A percentile compares a stretch with the other conserved stretches of the same genome.
phyloP scores from a whole-genome alignment of 208 protist species.

The Angomonas desouzai region DNA sequence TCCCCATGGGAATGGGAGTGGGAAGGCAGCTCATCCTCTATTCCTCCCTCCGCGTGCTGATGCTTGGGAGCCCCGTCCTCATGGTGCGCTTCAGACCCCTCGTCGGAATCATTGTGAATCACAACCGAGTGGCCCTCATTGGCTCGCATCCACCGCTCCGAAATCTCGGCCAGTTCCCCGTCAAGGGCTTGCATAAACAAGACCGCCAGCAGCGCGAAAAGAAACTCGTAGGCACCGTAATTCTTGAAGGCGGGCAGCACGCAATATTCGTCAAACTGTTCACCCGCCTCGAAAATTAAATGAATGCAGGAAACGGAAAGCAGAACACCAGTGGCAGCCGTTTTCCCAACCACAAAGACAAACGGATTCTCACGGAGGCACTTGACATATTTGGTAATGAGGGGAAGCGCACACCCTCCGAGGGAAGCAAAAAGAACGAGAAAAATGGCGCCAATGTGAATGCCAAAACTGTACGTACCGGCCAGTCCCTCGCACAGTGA shows the following conservation, averaged over 20 bases:
- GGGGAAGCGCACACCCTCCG: slow-evolving; percentile 36
- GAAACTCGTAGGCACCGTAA: slow-evolving; percentile 43
- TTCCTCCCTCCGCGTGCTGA: not conserved
- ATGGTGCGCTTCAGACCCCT: not conserved
- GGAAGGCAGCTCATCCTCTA: not conserved
- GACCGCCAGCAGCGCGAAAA: slow-evolving; percentile 49
- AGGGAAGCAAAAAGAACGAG: slow-evolving; percentile 42
- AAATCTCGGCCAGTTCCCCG: slow-evolving; percentile 30
- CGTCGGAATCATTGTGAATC: not conserved
- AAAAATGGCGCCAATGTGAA: slow-evolving; percentile 44
- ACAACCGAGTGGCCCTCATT: not conserved
- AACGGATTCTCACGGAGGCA: slow-evolving; percentile 36
- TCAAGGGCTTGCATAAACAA: slow-evolving; percentile 60
- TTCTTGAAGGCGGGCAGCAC: slow-evolving; percentile 21
- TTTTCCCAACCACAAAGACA: slow-evolving; percentile 44
- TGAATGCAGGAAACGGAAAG: slow-evolving; percentile 50
- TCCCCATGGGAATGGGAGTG: slow-evolving; percentile 6
- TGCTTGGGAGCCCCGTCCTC: not conserved
- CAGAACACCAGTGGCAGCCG: slow-evolving; percentile 50
- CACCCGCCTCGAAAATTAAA: slow-evolving; percentile 43
- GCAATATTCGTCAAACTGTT: slow-evolving; percentile 36
- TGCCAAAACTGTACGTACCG: slow-evolving; percentile 33
- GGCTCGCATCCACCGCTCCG: slow-evolving; percentile 32
- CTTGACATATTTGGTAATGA: slow-evolving; percentile 44
- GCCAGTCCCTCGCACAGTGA: slow-evolving; percentile 30